phyloP scores from a whole-genome alignment of 768 basidiomycete species.

The Agrocybe pediades region DNA sequence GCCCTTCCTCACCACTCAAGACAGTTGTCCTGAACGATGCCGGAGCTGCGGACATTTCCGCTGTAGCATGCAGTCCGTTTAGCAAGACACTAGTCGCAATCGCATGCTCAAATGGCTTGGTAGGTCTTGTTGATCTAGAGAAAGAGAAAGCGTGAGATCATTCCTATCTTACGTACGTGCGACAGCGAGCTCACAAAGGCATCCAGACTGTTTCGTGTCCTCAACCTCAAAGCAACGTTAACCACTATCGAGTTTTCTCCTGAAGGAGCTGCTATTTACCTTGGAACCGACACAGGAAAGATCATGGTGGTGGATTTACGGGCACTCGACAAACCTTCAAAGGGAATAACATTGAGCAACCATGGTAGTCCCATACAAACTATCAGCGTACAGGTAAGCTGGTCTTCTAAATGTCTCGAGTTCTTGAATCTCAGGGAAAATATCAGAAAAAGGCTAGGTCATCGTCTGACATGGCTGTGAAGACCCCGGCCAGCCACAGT shows the following conservation, averaged over 20 bases:
- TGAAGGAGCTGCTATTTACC: slow-evolving; percentile 66
- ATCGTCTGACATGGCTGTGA: slow-evolving; percentile 8
- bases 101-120: slow-evolving; percentile 52
- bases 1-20: slow-evolving; percentile 58
- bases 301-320: slow-evolving; percentile 68
- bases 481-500: slow-evolving; percentile 12
- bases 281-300: slow-evolving; percentile 66
- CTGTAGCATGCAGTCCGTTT: slow-evolving; percentile 69
- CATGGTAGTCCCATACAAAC: slow-evolving; percentile 47
- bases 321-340: slow-evolving; percentile 65
- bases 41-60: slow-evolving; percentile 49
- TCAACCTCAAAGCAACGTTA: slow-evolving; percentile 52
- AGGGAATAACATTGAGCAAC: slow-evolving; percentile 50
- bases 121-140: slow-evolving; percentile 69
- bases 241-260: slow-evolving; percentile 69
- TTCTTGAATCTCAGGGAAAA: slow-evolving; percentile 2
- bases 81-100: slow-evolving; percentile 72
- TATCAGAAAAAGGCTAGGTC: slow-evolving; percentile 19
- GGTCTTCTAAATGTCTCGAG: not conserved
- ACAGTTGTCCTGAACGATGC: slow-evolving; percentile 47
- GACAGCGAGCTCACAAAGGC: slow-evolving; percentile 1
- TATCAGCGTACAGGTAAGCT: slow-evolving; percentile 54
- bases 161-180: not conserved
- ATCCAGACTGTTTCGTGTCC: slow-evolving; percentile 57
- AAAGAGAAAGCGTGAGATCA: slow-evolving; percentile 67